Evolutionary conservation across 1,139 yeast genomes (phyloP).

Genomic region (Candida albicans): DNA sequence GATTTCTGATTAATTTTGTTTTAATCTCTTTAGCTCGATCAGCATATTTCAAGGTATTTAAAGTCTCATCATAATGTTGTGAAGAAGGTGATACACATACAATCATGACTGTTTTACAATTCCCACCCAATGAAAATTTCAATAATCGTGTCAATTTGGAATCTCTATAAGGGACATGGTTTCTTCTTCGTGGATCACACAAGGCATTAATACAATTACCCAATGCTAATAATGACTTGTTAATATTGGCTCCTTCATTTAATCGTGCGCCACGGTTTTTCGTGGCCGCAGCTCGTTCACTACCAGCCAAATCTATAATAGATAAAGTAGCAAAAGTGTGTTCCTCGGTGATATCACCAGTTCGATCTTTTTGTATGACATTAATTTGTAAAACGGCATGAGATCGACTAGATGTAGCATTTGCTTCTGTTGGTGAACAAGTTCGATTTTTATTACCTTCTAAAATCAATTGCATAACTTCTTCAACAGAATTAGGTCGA

Average conservation of each 20-base stretch:
- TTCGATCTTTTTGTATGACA: slow-evolving; percentile 59
- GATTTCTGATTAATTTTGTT: slow-evolving; percentile 75
- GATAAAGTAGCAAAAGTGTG: slow-evolving; percentile 79
- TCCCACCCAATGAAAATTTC: slow-evolving; percentile 91
- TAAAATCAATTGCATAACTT: slow-evolving; percentile 77
- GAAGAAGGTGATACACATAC: slow-evolving; percentile 90
- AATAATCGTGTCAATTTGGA: slow-evolving; percentile 83
- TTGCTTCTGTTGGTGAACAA: slow-evolving; percentile 86
- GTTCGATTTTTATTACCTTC: slow-evolving; percentile 77
- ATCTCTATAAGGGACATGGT: slow-evolving; percentile 88
- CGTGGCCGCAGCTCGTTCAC: slow-evolving; percentile 91
- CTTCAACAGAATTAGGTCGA: slow-evolving; percentile 62
- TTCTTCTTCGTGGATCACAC: slow-evolving; percentile 65
- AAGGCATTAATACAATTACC: slow-evolving; percentile 94
- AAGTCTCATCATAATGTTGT: slow-evolving; percentile 85
- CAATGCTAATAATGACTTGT: slow-evolving; percentile 79
- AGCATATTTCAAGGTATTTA: slow-evolving; percentile 87
- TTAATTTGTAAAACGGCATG: slow-evolving; percentile 90
- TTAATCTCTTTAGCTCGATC: slow-evolving; percentile 88
- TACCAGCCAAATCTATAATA: slow-evolving; percentile 90
- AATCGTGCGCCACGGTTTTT: slow-evolving; percentile 77
- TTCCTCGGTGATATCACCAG: slow-evolving; percentile 64
- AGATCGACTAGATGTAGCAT: slow-evolving; percentile 84
- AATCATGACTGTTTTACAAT: slow-evolving; percentile 93
- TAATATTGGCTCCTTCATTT: slow-evolving; percentile 90